A percentile compares a stretch with the other conserved stretches of the same genome.
Evolutionary conservation across 2,329 filamentous ascomycete species (phyloP).

Genomic region (Lachnellula subtilissima): DNA sequence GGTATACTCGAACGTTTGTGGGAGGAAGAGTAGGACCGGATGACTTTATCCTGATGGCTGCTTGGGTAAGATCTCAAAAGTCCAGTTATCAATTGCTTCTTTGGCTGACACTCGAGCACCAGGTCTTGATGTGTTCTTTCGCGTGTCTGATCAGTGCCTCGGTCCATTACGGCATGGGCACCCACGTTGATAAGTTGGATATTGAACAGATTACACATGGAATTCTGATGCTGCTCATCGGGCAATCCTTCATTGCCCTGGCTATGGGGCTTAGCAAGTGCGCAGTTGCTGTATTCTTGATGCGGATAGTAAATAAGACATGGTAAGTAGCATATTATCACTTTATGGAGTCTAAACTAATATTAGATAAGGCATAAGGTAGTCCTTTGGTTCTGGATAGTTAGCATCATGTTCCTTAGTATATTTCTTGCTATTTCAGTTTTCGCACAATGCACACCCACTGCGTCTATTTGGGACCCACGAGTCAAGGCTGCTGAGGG

Average conservation of each 20-base stretch:
- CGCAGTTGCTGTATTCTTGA: slow-evolving; percentile 2
- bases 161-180: background rate
- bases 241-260: background rate
- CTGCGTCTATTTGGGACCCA: background rate
- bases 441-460: slow-evolving; percentile 1
- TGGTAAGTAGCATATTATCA: background rate
- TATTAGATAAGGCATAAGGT: background rate
- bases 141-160: background rate
- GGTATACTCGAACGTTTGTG: background rate
- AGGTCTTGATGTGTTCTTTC: background rate
- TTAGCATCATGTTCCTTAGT: background rate
- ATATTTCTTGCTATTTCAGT: background rate
- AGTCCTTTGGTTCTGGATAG: background rate
- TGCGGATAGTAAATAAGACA: background rate
- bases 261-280: slow-evolving; percentile 1
- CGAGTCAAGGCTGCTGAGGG: background rate
- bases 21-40: background rate
- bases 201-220: background rate
- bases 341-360: background rate
- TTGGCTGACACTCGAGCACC: background rate
- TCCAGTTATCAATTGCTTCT: background rate
- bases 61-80: background rate
- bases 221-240: background rate
- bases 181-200: background rate
- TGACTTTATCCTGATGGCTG: background rate